Evolutionary conservation across 352 stramenopile species (phyloP), one percentile per base, ranked within the genome.

Genomic region (Elongisporangium anandrum): DNA sequence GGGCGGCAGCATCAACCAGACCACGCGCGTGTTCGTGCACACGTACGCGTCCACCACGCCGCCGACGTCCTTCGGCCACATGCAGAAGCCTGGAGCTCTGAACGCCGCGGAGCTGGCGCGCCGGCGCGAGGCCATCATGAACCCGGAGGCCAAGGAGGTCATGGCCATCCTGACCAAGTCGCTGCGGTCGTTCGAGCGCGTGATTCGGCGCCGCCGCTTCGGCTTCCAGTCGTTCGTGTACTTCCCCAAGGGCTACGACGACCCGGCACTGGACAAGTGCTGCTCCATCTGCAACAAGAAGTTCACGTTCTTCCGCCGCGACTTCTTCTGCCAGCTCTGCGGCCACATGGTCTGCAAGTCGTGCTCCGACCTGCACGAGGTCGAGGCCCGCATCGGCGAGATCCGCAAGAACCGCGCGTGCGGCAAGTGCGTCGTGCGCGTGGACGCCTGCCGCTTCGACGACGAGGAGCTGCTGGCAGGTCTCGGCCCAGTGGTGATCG

Each of bases 171-270:
- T 88, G 8, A 76, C 74, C 26, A 69, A 81, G 59, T 87, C 73
- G 29, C 61, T 90, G 34, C 51, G 56, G 39, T 59, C 85, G 54
- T 77, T 85, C 17, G 77, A 88, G 52, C 68, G 69, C 3, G 70
- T 90, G 21, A 79, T 87, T 61, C 80, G 80, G 7, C 77, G 79
- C 26, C 73, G 77, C 5, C 73, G 80, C 20, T 82, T 90, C 56
- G 80, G 80, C 5, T 87, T 88, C 57, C 80, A 90, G 70, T 69
- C 72, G 12, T 89, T 88, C 59, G 64, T 88, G 26, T 84, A 83
- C 66, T 85, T 85, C 23, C 73, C 78, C 2, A 74, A 61, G n/a
- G 63, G 63, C 12, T 70, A 76, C 45, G 63, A 79, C 17, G 58
- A 66, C 16, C 51, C 51, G 19, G 20, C 65, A 1, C 63, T 76